Evolutionary conservation across 2,329 filamentous ascomycete genomes (phyloP).

Genomic region (Colletotrichum truncatum): DNA sequence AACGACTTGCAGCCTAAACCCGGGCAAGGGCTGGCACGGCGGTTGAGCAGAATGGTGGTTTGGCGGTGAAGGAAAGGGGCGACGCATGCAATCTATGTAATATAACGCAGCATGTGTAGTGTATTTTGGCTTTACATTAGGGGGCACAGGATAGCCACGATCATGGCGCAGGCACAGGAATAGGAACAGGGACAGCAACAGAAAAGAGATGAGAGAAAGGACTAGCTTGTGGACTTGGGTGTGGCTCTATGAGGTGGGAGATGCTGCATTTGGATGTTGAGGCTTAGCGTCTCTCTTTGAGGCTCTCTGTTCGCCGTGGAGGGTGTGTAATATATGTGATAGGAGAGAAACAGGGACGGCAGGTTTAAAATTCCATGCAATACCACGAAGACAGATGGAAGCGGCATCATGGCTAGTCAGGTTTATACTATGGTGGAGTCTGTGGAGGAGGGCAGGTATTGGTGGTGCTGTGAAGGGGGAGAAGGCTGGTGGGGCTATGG

Average conservation of each 20-base stretch:
- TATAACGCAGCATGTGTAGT: neutral
- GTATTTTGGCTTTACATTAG: neutral
- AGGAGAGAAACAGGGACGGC: neutral
- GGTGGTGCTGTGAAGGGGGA: neutral
- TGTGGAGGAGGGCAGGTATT: neutral
- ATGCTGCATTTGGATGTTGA: constrained; percentile 4
- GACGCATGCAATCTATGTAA: neutral
- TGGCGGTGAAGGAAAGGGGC: constrained; percentile 8
- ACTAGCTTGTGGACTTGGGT: constrained; percentile 3
- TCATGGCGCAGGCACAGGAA: neutral
- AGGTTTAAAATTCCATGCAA: no score
- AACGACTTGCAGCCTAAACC: constrained; percentile 1
- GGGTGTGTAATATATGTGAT: neutral
- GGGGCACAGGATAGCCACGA: neutral
- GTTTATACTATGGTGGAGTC: neutral
- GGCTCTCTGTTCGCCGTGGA: constrained; percentile 14
- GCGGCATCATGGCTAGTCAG: constrained; percentile 2
- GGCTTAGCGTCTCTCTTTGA: constrained; percentile 10
- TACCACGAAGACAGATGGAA: constrained; percentile 14
- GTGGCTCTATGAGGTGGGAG: neutral
- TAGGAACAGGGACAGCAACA: neutral
- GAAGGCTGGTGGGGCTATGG: neutral
- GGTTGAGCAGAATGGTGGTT: neutral
- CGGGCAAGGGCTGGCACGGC: neutral
- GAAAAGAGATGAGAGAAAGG: neutral